Evolutionary conservation across 495 filamentous ascomycete genomes (phyloP).

Genomic region (Neurospora sp.): DNA sequence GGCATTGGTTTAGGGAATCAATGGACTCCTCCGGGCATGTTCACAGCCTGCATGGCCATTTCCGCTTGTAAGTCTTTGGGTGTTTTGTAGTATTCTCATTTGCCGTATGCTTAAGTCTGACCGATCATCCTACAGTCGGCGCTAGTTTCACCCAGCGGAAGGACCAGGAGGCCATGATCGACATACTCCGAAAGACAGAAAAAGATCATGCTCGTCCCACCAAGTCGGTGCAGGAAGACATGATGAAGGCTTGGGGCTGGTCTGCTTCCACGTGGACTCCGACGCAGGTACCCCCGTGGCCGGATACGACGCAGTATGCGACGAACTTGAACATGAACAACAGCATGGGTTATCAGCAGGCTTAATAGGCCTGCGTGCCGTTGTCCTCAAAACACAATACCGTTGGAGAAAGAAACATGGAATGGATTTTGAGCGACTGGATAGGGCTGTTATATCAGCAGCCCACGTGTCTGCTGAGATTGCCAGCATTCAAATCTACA

Average conservation of each 20-base stretch:
- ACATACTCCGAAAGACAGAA: slow-evolving; percentile 33
- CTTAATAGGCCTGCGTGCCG: background rate
- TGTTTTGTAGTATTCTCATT: slow-evolving; percentile 16
- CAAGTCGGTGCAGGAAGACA: slow-evolving; percentile 25
- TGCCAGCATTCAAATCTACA: background rate
- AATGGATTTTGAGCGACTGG: background rate
- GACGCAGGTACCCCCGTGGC: background rate
- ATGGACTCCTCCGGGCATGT: slow-evolving; percentile 42
- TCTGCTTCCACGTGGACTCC: slow-evolving; percentile 1
- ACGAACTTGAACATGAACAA: background rate
- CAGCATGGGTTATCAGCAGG: background rate
- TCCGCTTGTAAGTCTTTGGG: slow-evolving; percentile 32
- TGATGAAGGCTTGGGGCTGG: slow-evolving; percentile 33
- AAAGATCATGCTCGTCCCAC: slow-evolving; percentile 36
- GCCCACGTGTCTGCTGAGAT: background rate
- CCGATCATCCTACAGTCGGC: slow-evolving; percentile 4
- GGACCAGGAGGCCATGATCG: slow-evolving; percentile 35
- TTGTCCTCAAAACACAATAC: background rate
- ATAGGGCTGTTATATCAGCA: background rate
- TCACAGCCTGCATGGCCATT: slow-evolving; percentile 45
- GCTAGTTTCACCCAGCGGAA: slow-evolving; percentile 2
- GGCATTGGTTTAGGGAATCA: slow-evolving; percentile 42
- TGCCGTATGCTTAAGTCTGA: slow-evolving; percentile 16
- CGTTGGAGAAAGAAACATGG: background rate
- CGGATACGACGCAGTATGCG: slow-evolving; percentile 1